These are phyloP conservation scores for Luffa aegyptiaca DNA, from an alignment of 306 rosid species.

Conservation along the genomic window DNA sequence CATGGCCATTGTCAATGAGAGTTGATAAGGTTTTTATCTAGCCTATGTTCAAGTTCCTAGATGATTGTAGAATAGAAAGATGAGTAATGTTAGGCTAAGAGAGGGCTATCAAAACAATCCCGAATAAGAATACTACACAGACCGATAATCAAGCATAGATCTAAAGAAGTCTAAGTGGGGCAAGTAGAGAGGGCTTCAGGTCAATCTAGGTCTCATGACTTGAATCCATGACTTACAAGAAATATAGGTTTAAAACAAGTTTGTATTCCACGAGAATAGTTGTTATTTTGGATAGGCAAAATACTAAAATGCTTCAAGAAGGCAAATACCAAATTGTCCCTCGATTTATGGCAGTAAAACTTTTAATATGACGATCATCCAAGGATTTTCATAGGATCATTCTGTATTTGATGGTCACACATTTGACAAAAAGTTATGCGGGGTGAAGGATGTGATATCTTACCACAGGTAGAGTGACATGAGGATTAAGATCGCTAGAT, in stretches of 20 bases:
- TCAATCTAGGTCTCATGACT: neutral
- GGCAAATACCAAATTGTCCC: neutral
- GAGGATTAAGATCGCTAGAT: conserved; percentile 37
- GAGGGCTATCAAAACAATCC: neutral
- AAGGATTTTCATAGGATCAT: neutral
- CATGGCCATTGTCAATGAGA: neutral
- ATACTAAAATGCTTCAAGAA: neutral
- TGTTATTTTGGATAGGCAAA: neutral
- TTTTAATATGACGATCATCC: neutral
- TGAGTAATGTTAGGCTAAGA: neutral
- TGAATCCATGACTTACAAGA: neutral
- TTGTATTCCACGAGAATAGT: neutral
- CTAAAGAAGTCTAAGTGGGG: neutral
- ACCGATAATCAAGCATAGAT: neutral
- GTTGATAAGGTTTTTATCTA: neutral
- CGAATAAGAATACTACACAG: neutral
- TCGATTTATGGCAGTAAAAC: neutral
- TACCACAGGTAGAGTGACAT: conserved; percentile 70
- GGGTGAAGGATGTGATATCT: conserved; percentile 19
- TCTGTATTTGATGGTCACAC: neutral
- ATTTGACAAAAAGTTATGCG: neutral
- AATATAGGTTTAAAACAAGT: neutral
- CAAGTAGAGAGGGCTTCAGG: neutral
- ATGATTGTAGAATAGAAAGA: neutral
- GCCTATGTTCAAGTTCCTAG: neutral